Evolutionary conservation across 2,329 filamentous ascomycete genomes (phyloP), one percentile per base, ranked within the genome.

Genomic region (Aulographum hederae): DNA sequence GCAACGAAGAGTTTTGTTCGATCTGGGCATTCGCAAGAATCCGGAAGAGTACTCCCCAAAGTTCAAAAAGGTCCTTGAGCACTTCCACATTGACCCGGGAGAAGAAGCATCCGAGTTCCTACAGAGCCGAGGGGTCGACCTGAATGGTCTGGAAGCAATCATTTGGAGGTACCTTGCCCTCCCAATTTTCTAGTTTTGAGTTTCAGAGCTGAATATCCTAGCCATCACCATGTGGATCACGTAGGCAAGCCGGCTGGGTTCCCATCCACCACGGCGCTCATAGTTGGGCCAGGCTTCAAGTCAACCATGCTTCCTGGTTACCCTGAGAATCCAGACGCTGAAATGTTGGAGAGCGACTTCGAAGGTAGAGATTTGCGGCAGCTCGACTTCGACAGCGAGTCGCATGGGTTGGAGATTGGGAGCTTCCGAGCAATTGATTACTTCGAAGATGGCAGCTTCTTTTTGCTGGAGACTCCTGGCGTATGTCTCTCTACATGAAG

Each of bases 401-500:
- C 21, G 21, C 15, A 6, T n/a, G 48, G 26, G 11, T 34, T 59
- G 3, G 51, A 54, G 35, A 58, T 65, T 14, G 61, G 59, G 1
- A 42, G 52, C 6, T 65, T 64, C 40, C 40, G 50, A 20, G 61
- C 62, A 2, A 46, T 52, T 17, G 67, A 72, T 41, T 69, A 59
- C 41, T 71, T 69, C 34, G 57, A 57, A 3, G 67, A 72, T 41
- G 66, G 65, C 1, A 58, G 51, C 16, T 66, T 73, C 38, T 69
- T 67, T 41, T 50, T 71, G 2, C 51, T 71, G 18, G 51, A 65
- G 38, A 56, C 58, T 3, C 64, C 65, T 0, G 67, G 67, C 2
- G n/a, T n/a, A n/a, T n/a, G n/a, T n/a, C n/a, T n/a, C n/a, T n/a
- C n/a, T n/a, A n/a, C n/a, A n/a, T n/a, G n/a, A n/a, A n/a, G n/a